phyloP scores from a whole-genome alignment of 2,329 filamentous ascomycete species.

The Pestalotiopsis sp. region DNA sequence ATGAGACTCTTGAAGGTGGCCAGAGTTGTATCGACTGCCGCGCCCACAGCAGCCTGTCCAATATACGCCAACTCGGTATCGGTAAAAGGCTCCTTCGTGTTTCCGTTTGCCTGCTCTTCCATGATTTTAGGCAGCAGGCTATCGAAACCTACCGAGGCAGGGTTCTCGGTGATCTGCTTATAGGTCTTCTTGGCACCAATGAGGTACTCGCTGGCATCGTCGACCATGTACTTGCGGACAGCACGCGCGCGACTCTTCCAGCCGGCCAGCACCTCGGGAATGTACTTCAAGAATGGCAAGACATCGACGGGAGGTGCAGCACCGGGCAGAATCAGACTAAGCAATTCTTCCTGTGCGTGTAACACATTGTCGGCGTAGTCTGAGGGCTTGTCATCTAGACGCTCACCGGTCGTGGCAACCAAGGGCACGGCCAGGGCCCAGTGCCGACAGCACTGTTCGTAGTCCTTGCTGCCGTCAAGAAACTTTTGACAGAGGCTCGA shows the following conservation, averaged over 20 bases:
- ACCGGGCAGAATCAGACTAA: conserved; percentile 4
- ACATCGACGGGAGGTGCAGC: conserved; percentile 19
- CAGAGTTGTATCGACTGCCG: conserved; percentile 9
- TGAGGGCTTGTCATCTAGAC: background rate
- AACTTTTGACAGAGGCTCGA: conserved; percentile 9
- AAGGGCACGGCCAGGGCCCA: conserved; percentile 11
- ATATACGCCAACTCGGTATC: conserved; percentile 10
- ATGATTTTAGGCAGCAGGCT: conserved; percentile 13
- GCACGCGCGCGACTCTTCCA: conserved; percentile 13
- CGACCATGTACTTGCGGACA: background rate
- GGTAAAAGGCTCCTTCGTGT: conserved; percentile 9
- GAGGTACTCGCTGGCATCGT: conserved; percentile 8
- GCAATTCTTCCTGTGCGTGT: background rate
- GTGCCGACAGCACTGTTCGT: background rate
- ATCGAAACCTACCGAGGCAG: conserved; percentile 1
- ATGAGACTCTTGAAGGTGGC: conserved; percentile 12
- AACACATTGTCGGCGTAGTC: conserved; percentile 3
- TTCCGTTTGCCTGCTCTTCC: background rate
- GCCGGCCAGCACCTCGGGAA: conserved; percentile 15
- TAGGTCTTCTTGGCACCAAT: conserved; percentile 9
- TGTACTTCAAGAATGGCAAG: conserved; percentile 16
- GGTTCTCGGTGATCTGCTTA: background rate
- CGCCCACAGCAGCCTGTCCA: conserved; percentile 8
- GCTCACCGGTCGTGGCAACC: conserved; percentile 9
- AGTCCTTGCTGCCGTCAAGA: background rate